Conservation (phyloP, 2,329 filamentous ascomycete genomes). For the Epichloe elymi region DNA sequence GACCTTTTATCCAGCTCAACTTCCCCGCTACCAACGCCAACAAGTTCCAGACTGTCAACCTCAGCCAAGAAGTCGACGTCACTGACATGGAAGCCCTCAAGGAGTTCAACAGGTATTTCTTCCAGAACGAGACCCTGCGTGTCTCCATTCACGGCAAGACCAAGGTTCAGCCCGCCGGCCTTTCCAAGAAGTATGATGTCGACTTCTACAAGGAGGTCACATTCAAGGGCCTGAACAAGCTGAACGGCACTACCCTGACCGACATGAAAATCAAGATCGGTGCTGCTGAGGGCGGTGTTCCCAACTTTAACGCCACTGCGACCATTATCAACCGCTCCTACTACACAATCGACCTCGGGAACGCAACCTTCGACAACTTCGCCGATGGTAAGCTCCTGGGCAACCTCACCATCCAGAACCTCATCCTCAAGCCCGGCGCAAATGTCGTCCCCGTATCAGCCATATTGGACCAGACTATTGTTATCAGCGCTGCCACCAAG, state of each 20-base stretch:
- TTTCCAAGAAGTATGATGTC: slow-evolving; percentile 34
- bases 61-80: slow-evolving; percentile 36
- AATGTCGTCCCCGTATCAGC: slow-evolving; percentile 44
- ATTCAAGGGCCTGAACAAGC: slow-evolving; percentile 39
- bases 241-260: slow-evolving; percentile 40
- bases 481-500: slow-evolving; percentile 27
- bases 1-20: slow-evolving; percentile 31
- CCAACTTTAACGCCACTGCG: slow-evolving; percentile 48
- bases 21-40: slow-evolving; percentile 40
- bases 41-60: slow-evolving; percentile 36
- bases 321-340: slow-evolving; percentile 51
- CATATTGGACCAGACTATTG: slow-evolving; percentile 33
- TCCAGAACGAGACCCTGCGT: slow-evolving; percentile 35
- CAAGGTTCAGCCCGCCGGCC: slow-evolving; percentile 34
- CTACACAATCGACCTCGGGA: slow-evolving; percentile 53
- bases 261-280: slow-evolving; percentile 8
- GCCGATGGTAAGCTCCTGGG: slow-evolving; percentile 40
- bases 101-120: slow-evolving; percentile 41
- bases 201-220: slow-evolving; percentile 43
- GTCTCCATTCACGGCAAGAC: slow-evolving; percentile 40
- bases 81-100: slow-evolving; percentile 34
- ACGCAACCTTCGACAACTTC: slow-evolving; percentile 47
- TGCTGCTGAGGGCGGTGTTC: slow-evolving; percentile 9
- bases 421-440: slow-evolving; percentile 44
- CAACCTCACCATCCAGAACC: slow-evolving; percentile 41